Evolutionary conservation across 768 basidiomycete genomes (phyloP).

Genomic region (Hypholoma sublateritium): DNA sequence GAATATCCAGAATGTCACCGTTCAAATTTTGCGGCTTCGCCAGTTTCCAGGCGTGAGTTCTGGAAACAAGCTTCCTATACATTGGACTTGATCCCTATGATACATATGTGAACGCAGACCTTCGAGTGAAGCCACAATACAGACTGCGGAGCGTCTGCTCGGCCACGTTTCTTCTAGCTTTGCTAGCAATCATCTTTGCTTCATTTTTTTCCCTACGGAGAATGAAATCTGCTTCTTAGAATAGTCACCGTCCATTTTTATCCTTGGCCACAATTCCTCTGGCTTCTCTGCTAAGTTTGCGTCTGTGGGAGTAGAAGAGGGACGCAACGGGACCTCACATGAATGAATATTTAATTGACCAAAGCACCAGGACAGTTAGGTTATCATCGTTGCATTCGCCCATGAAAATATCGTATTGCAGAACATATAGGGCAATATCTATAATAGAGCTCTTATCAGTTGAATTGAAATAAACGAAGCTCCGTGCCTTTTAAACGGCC

Average conservation of each 20-base stretch:
- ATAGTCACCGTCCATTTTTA: not conserved
- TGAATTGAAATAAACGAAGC: not conserved
- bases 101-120: no score
- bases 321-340: no score
- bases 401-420: not conserved
- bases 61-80: not conserved
- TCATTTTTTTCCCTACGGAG: not conserved
- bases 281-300: no score
- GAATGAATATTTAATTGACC: no score
- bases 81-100: not conserved
- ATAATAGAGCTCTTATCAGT: not conserved
- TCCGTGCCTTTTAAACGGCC: not conserved
- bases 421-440: not conserved
- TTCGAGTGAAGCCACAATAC: not conserved
- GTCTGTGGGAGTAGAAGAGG: no score
- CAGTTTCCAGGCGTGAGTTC: not conserved
- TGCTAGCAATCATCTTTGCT: not conserved
- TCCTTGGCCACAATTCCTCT: no score
- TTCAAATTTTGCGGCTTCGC: not conserved
- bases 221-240: not conserved
- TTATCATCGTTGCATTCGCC: no score
- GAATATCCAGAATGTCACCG: not conserved
- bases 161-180: not conserved
- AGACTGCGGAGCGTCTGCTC: not conserved
- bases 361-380: no score